Evolutionary conservation across 495 filamentous ascomycete species (phyloP).

Genomic region (Astrocystis sublimbata): DNA sequence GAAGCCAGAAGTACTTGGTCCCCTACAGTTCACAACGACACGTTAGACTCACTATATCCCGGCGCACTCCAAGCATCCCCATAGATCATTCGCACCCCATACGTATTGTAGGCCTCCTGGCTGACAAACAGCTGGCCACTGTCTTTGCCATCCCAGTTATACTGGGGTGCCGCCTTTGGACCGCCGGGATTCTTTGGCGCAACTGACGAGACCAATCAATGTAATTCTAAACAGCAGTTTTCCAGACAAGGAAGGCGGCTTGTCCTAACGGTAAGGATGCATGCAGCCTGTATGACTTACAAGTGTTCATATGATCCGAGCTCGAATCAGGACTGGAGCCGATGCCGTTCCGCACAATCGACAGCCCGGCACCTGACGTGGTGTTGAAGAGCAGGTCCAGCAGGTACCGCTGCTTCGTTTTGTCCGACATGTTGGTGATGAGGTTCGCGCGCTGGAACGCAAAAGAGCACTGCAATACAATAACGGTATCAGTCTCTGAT

Average conservation of each 20-base stretch:
- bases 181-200: constrained; percentile 48
- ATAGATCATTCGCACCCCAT: constrained; percentile 54
- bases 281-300: no score
- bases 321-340: constrained; percentile 48
- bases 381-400: constrained; percentile 56
- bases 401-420: constrained; percentile 44
- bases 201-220: no score
- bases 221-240: no score
- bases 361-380: constrained; percentile 52
- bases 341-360: constrained; percentile 59
- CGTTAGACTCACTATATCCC: constrained; percentile 7
- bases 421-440: constrained; percentile 49
- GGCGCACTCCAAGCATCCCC: constrained; percentile 38
- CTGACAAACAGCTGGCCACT: constrained; percentile 54
- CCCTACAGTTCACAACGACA: not conserved
- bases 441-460: constrained; percentile 59
- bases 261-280: no score
- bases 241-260: no score
- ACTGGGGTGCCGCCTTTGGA: constrained; percentile 42
- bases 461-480: constrained; percentile 36
- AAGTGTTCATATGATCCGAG: constrained; percentile 36
- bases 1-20: no score
- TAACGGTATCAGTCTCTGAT: not conserved
- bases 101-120: constrained; percentile 48
- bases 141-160: constrained; percentile 55